Percentiles rank a stretch among this genome's conserved stretches.
Conservation (phyloP, 2,329 filamentous ascomycete genomes). For the Zalaria obscura region DNA sequence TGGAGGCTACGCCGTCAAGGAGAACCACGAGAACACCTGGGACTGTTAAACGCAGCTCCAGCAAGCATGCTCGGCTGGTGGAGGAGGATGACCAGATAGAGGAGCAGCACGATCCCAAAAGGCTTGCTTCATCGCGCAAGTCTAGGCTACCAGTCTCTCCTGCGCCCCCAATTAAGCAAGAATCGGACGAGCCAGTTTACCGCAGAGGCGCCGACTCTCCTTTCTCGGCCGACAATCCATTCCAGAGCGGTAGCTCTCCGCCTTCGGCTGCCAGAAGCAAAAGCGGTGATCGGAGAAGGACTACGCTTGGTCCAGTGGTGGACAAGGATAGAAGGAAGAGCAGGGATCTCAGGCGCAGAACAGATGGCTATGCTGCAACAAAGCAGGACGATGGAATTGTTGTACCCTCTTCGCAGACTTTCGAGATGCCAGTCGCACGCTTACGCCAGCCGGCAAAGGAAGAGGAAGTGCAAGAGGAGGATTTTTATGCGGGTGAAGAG, state of each 20-base stretch:
- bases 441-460: slow-evolving; percentile 12
- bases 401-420: slow-evolving; percentile 41
- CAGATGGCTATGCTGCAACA: slow-evolving; percentile 24
- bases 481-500: slow-evolving; percentile 66
- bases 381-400: slow-evolving; percentile 39
- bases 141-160: slow-evolving; percentile 24
- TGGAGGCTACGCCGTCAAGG: slow-evolving; percentile 4
- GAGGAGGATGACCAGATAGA: slow-evolving; percentile 12
- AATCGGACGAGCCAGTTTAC: slow-evolving; percentile 28
- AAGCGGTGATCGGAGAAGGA: slow-evolving; percentile 34
- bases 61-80: slow-evolving; percentile 26
- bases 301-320: slow-evolving; percentile 29
- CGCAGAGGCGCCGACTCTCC: slow-evolving; percentile 35
- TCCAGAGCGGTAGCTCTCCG: slow-evolving; percentile 73
- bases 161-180: slow-evolving; percentile 24
- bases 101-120: neutral
- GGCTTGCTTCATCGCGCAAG: slow-evolving; percentile 15
- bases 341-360: slow-evolving; percentile 27
- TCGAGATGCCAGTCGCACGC: slow-evolving; percentile 41
- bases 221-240: slow-evolving; percentile 84
- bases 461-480: slow-evolving; percentile 24
- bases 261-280: slow-evolving; percentile 22
- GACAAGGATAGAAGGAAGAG: slow-evolving; percentile 27
- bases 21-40: slow-evolving; percentile 17
- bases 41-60: slow-evolving; percentile 22